A percentile compares a stretch with the other conserved stretches of the same genome.
Conservation (phyloP, 257 asterid genomes). For the Osmanthus fragrans region DNA sequence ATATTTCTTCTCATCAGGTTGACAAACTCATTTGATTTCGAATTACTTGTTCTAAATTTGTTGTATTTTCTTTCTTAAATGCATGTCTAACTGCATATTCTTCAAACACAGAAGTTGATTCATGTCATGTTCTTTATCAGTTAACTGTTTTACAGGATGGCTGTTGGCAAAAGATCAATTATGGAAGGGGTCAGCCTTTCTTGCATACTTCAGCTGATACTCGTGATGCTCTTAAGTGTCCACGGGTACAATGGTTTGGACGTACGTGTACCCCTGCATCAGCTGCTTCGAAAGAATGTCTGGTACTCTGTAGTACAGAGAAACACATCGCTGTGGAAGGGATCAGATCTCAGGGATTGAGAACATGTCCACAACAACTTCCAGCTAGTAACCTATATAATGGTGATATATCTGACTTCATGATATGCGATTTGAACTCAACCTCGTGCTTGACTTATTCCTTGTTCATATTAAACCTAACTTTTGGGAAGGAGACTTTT, state of each 20-base stretch:
- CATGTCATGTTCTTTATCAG: neutral
- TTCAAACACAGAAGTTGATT: neutral
- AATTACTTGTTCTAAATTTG: neutral
- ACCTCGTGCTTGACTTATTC: neutral
- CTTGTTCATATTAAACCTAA: slow-evolving; percentile 3
- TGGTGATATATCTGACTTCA: slow-evolving; percentile 9
- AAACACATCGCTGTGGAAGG: slow-evolving; percentile 17
- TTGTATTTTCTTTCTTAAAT: neutral
- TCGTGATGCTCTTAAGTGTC: slow-evolving; percentile 13
- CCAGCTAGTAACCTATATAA: neutral
- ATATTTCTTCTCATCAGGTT: slow-evolving; percentile 41
- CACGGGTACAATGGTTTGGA: slow-evolving; percentile 1
- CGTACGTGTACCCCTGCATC: slow-evolving; percentile 7
- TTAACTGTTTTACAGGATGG: slow-evolving; percentile 20
- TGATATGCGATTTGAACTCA: neutral
- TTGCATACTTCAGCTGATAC: slow-evolving; percentile 22
- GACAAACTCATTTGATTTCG: neutral
- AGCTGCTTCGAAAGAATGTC: slow-evolving; percentile 10
- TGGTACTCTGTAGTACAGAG: slow-evolving; percentile 7
- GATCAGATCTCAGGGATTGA: slow-evolving; percentile 1
- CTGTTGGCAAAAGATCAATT: slow-evolving; percentile 22
- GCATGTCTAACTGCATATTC: slow-evolving; percentile 8
- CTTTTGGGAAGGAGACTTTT: too few relatives aligned
- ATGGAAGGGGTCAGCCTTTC: slow-evolving; percentile 22
- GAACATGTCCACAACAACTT: slow-evolving; percentile 12